These are phyloP conservation scores for Mycena rebaudengoi DNA, from an alignment of 768 basidiomycete species.

Conservation along the genomic window DNA sequence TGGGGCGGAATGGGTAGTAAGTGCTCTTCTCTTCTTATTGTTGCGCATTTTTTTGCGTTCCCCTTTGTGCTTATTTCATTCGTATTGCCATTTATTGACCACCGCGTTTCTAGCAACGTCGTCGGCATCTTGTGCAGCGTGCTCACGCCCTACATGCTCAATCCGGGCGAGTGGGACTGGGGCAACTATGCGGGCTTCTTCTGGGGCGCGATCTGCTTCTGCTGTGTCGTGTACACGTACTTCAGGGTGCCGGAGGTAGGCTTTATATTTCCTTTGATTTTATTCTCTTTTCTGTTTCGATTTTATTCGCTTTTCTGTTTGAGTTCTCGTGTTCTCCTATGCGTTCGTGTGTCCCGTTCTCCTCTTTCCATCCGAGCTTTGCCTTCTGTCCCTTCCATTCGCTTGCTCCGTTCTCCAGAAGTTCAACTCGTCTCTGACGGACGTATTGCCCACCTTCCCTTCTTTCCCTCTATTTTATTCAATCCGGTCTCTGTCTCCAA, in stretches of 20 bases:
- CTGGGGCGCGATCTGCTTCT: slow-evolving; percentile 28
- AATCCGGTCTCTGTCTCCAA: too few relatives aligned
- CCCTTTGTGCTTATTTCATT: not conserved
- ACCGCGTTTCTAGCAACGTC: slow-evolving; percentile 19
- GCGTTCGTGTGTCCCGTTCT: not conserved
- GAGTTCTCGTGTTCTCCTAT: not conserved
- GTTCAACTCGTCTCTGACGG: too few relatives aligned
- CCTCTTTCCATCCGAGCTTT: not conserved
- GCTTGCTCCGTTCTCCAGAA: too few relatives aligned
- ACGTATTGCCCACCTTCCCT: not conserved
- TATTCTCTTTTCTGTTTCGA: not conserved
- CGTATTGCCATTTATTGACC: too few relatives aligned
- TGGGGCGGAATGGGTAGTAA: slow-evolving; percentile 29
- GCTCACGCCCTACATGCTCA: slow-evolving; percentile 32
- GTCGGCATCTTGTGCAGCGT: slow-evolving; percentile 29
- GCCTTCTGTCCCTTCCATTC: too few relatives aligned
- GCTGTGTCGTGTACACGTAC: slow-evolving; percentile 29
- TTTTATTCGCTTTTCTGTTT: not conserved
- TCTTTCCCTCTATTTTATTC: not conserved
- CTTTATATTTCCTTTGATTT: not conserved
- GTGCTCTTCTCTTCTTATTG: not conserved
- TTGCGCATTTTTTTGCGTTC: not conserved
- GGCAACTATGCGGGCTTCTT: slow-evolving; percentile 28
- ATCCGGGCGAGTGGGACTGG: slow-evolving; percentile 28
- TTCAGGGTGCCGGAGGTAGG: slow-evolving; percentile 27